Base-by-base conservation (phyloP, 306 rosid species). In the Prunus campanulata region DNA sequence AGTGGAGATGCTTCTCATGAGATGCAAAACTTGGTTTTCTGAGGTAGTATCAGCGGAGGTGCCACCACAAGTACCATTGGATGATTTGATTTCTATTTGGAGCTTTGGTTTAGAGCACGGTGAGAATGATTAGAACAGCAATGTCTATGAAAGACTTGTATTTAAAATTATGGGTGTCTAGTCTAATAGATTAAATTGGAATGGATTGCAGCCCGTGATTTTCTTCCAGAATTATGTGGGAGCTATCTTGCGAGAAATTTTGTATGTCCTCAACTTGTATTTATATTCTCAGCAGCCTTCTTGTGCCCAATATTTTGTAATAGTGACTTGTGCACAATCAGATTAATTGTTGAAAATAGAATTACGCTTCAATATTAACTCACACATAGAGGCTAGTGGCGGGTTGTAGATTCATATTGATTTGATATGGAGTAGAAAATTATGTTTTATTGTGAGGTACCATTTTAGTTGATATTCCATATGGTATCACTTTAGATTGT, bases 191-290 rank as follows among this genome's bases (percentile, higher is more conserved):
- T 60, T 54, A 56, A 54, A 30, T 76, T 79, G 51, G 30, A 48
- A 82, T 80, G 59, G 24, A 22, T 78, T 83, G 90, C 96, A 92
- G 97, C 72, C 19, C 81, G 78, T 29, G 87, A 86, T 80, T 87
- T 57, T 76, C 80, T 87, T 70, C 80, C 75, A 61, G 83, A 88
- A 62, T 73, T 82, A 71, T 88, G 93, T 84, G 79, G 50, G 39
- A 71, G 86, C 90, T 88, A 83, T 85, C 93, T 92, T 55, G 96
- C 92, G 50, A 90, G 90, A 82, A 90, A 87, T 72, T 90, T 92
- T 85, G 96, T 92, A 87, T n/a, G 97, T 85, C 50, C 79, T 79
- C 50, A 71, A 77, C 76, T 71, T 75, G 75, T 80, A 12, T 74
- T 42, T 57, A 44, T 69, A 54, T 74, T 80, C 19, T 68, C 77